Base-by-base conservation (phyloP, 148 eudicot genomes). In the Dianthus caryophyllus region DNA sequence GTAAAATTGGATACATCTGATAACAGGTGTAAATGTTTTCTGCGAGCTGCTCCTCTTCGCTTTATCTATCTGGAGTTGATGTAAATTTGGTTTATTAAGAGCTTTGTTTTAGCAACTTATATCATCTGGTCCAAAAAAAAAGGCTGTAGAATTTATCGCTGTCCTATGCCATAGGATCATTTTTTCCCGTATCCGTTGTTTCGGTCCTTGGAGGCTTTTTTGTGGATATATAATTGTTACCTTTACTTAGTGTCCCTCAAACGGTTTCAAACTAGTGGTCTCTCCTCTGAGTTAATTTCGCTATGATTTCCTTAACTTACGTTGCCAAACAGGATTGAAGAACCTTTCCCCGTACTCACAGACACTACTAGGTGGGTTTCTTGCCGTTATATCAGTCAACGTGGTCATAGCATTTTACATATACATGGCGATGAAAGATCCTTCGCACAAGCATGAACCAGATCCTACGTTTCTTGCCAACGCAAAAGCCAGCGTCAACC, bases 301-400 rank as follows among this genome's bases (percentile, higher is more conserved):
- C 4, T n/a, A 25, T 55, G 2, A 30, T 22, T 9, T 44, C 26
- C 18, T 13, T 48, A 48, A 13, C 30, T 22, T 43, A 36, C 62
- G 27, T 12, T 66, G 29, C 46, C n/a, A 59, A 55, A 71, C 88
- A 92, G 96, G 96, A 69, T 26, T 76, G 17, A 30, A 69, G 41
- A 27, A 81, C 6, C 71, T 92, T 44, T 82, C 94, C 11, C 80
- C 94, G 11, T 75, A 80, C 68, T 71, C 87, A 44, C 41, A 81
- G 80, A 92, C 94, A 6, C 69, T 89, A 26, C 65, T 90, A 81
- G 84, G 86, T 66, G 98, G 98, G 27, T 80, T 92, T 67, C 83
- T 92, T 57, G 98, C 98, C 15, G 96, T 92, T 20, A 66, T 92
- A 59, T 89, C 98, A 11, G 91, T 92, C 16, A 92, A 92, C 60